Conservation (phyloP, 2,329 filamentous ascomycete species). For the Sphaerulina populicola region DNA sequence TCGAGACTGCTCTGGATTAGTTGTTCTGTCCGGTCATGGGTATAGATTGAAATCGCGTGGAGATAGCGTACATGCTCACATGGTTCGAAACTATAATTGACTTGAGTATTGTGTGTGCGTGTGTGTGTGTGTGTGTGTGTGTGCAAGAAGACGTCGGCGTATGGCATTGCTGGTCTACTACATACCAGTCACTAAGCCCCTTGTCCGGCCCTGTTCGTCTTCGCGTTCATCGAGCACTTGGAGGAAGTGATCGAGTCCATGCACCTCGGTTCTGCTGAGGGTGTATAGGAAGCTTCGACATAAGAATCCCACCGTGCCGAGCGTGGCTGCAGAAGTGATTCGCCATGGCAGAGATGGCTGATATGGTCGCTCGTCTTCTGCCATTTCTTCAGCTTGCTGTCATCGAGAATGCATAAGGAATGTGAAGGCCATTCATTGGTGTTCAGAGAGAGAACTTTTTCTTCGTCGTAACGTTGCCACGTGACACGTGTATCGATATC, state of each 20-base stretch:
- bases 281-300: conserved; percentile 67
- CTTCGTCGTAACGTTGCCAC: too few relatives aligned
- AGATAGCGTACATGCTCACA: conserved; percentile 64
- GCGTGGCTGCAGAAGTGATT: conserved; percentile 61
- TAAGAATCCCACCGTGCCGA: conserved; percentile 63
- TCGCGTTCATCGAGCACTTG: conserved; percentile 64
- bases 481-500: too few relatives aligned
- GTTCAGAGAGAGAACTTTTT: too few relatives aligned
- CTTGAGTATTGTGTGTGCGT: background rate
- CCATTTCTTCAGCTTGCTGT: conserved; percentile 28
- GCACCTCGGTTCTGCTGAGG: conserved; percentile 65
- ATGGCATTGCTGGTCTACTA: conserved; percentile 4
- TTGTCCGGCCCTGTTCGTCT: conserved; percentile 56
- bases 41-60: conserved; percentile 26
- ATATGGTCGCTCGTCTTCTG: conserved; percentile 38
- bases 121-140: too few relatives aligned
- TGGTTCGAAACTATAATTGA: conserved; percentile 66
- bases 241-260: conserved; percentile 68
- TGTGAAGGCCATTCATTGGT: background rate
- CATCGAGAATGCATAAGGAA: conserved; percentile 1
- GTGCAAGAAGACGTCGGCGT: background rate
- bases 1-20: conserved; percentile 57
- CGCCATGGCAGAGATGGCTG: conserved; percentile 62
- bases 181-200: conserved; percentile 75
- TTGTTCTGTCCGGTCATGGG: background rate